A percentile compares a stretch with the other conserved stretches of the same genome.
Evolutionary conservation across 2,329 filamentous ascomycete genomes (phyloP).

Genomic region (Fusarium sambucinum): DNA sequence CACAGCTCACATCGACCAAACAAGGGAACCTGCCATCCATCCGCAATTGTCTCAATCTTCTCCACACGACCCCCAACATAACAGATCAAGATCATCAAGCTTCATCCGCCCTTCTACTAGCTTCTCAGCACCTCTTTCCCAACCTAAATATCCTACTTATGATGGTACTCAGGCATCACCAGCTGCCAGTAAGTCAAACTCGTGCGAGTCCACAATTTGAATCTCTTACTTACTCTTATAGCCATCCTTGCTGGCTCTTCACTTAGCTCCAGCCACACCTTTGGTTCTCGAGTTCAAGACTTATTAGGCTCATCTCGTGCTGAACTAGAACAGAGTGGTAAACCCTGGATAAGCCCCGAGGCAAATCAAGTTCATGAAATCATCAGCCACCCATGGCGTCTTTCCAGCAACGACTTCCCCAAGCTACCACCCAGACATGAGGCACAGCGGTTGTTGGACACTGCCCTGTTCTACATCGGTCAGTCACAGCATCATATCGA

Average conservation of each 20-base stretch:
- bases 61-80: slow-evolving; percentile 32
- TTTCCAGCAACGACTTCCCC: slow-evolving; percentile 42
- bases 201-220: fast-evolving
- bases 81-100: slow-evolving; percentile 39
- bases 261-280: slow-evolving; percentile 44
- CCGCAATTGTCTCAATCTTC: slow-evolving; percentile 36
- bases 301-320: slow-evolving; percentile 38
- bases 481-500: slow-evolving; percentile 47
- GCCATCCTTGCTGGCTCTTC: slow-evolving; percentile 45
- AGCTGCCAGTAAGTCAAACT: slow-evolving; percentile 36
- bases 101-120: slow-evolving; percentile 45
- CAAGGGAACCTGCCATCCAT: slow-evolving; percentile 22
- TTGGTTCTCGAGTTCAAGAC: slow-evolving; percentile 45
- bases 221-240: not conserved
- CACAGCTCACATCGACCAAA: slow-evolving; percentile 9
- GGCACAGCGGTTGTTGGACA: slow-evolving; percentile 42
- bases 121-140: slow-evolving; percentile 38
- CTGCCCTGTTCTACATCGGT: slow-evolving; percentile 45
- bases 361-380: slow-evolving; percentile 35
- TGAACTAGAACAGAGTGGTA: slow-evolving; percentile 26
- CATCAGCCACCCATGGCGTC: slow-evolving; percentile 39
- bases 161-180: slow-evolving; percentile 35
- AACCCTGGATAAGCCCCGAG: slow-evolving; percentile 37
- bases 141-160: slow-evolving; percentile 18
- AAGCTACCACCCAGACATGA: slow-evolving; percentile 42